Base-by-base conservation (phyloP, 2,329 filamentous ascomycete species). In the Aspergillus chevalieri region DNA sequence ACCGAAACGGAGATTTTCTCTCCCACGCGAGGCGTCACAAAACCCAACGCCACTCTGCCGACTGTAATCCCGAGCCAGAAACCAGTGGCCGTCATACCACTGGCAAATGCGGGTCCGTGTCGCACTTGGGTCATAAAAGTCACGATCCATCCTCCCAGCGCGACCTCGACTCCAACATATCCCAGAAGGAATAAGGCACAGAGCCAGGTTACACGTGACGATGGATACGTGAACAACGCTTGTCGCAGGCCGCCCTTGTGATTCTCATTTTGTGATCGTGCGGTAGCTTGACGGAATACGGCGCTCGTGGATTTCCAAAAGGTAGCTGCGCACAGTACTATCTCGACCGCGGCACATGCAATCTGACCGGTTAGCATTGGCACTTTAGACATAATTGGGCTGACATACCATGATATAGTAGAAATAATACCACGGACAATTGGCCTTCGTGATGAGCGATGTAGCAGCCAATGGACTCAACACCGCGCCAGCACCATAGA, bases 51-150 rank as follows among this genome's bases (percentile, higher is more conserved):
- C 2, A 93, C 72, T 1, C 89, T 76, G 0, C 89, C 89, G 0
- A 89, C 66, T 0, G 88, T 91, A 54, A 94, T 77, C 0, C 89
- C 89, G 41, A 89, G 78, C 89, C 89, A 95, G 70, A 92, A 94
- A 0, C 87, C 84, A 0, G 87, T 92, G 0, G 83, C 84, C 0
- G 82, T 83, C 71, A 93, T 81, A 2, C 89, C 89, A 30, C 85
- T 84, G 2, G 83, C 77, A 61, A 93, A 92, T 0, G 82, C 73
- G 21, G 75, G 78, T 3, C 84, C 87, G 34, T 84, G 67, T 12
- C 90, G 80, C 21, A 90, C 83, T 17, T 80, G 75, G n/a, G 91
- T 82, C 87, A 95, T 94, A 65, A 95, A 94, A 0, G 84, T 85
- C 44, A 89, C 84, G 54, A 94, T 85, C 88, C 88, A 93, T 14